phyloP scores from a whole-genome alignment of 2,329 filamentous ascomycete species.

The Phyllosticta paracitricarpa region DNA sequence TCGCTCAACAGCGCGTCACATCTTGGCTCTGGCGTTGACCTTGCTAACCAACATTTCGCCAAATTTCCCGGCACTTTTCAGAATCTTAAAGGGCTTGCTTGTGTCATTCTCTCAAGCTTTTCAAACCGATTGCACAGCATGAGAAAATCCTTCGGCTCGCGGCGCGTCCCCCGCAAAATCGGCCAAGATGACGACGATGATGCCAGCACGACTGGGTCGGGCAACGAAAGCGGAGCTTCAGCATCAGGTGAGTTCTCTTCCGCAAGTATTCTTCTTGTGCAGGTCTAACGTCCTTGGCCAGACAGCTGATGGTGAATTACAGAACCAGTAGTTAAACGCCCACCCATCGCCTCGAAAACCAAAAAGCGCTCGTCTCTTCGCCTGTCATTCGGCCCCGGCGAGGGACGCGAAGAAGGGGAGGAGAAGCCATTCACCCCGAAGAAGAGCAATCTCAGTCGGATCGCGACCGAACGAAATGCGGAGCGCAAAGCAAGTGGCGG shows the following conservation, averaged over 20 bases:
- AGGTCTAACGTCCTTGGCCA: slow-evolving; percentile 14
- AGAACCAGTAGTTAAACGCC: slow-evolving; percentile 46
- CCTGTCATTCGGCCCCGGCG: slow-evolving; percentile 63
- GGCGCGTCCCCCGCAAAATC: slow-evolving; percentile 67
- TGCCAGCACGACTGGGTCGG: slow-evolving; percentile 20
- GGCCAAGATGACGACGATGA: slow-evolving; percentile 50
- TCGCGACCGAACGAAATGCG: slow-evolving; percentile 58
- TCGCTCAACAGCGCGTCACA: background rate
- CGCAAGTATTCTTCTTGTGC: background rate
- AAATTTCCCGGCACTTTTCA: background rate
- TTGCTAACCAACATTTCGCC: background rate
- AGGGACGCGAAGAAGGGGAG: slow-evolving; percentile 46
- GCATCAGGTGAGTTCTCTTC: slow-evolving; percentile 32
- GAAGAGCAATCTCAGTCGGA: slow-evolving; percentile 51
- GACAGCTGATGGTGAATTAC: slow-evolving; percentile 32
- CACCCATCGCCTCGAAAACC: slow-evolving; percentile 35
- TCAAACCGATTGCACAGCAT: slow-evolving; percentile 31
- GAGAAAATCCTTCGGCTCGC: slow-evolving; percentile 46
- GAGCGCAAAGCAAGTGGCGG: slow-evolving; percentile 40
- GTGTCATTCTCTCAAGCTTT: background rate
- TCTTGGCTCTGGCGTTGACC: background rate
- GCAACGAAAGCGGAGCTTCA: slow-evolving; percentile 22
- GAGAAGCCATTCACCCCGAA: slow-evolving; percentile 53
- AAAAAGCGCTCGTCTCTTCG: slow-evolving; percentile 66
- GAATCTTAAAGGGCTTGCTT: background rate